phyloP scores from a whole-genome alignment of 441 rosid species.

The Dalechampia spathulata region DNA sequence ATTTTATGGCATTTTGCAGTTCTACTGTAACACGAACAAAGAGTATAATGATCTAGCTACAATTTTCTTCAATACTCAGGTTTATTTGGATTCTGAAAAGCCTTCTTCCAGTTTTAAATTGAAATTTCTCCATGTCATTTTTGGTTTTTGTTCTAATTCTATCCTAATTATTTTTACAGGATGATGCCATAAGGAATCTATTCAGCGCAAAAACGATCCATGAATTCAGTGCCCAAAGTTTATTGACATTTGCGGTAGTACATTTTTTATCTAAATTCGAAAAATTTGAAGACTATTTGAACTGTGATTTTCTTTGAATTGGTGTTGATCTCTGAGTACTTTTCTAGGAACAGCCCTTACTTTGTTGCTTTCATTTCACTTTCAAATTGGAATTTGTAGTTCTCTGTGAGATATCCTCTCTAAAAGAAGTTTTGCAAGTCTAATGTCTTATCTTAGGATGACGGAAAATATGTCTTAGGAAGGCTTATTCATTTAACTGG shows the following conservation, averaged over 20 bases:
- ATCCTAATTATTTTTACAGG: conserved; percentile 38
- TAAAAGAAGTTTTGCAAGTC: too few relatives aligned
- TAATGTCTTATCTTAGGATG: too few relatives aligned
- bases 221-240: conserved; percentile 91
- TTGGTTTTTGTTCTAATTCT: conserved; percentile 11
- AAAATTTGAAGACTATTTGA: background rate
- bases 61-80: conserved; percentile 98
- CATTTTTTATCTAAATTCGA: conserved; percentile 8
- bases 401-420: too few relatives aligned
- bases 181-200: conserved; percentile 97
- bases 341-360: too few relatives aligned
- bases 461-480: background rate
- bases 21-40: conserved; percentile 68
- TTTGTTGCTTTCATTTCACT: too few relatives aligned
- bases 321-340: background rate
- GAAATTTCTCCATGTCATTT: background rate
- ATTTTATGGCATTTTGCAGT: conserved; percentile 38
- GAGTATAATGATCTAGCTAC: conserved; percentile 99
- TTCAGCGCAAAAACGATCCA: conserved; percentile 97
- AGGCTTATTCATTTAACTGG: background rate
- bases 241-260: conserved; percentile 88
- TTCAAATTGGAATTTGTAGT: too few relatives aligned
- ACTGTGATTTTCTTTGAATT: conserved; percentile 2
- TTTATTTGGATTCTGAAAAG: conserved; percentile 9
- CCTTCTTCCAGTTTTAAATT: conserved; percentile 3